Evolutionary conservation across 1,284 basidiomycete species (phyloP), one percentile per base, ranked within the genome.

Genomic region (Inonotus obliquus): DNA sequence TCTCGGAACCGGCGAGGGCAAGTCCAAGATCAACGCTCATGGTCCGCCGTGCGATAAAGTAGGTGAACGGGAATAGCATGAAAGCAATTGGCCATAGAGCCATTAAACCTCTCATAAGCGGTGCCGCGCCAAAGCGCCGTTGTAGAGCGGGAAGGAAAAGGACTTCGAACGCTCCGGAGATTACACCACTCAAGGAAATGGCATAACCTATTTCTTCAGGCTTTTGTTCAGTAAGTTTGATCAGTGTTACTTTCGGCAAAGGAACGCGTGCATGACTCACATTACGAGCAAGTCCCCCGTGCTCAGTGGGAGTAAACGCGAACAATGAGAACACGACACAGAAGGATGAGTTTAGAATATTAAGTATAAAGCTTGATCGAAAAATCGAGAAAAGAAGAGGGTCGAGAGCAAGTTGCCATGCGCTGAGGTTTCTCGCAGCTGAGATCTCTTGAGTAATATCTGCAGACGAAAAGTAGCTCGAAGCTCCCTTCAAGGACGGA

Each of bases 91-190:
- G 74, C 75, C 75, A 77, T 54, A 76, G 68, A 25, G 66, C 64
- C 70, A 75, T 72, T 68, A 70, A 71, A 54, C 67, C 64, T 61
- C 73, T 72, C 69, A 76, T 76, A 68, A 73, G 71, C 60, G 68
- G 67, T 49, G 72, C 71, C 64, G 72, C 71, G 63, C 76, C 74
- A 67, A 74, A 72, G 21, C 70, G 69, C 44, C 70, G 70, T 13
- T 77, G 70, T 53, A 78, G 68, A 62, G 70, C 65, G 13, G 76
- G 74, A 69, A 76, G 76, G 66, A 73, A 67, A 66, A 75, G 68
- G 29, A 77, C 66, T 63, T 77, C 75, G 25, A 77, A 69, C 47
- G 69, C 41, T 4, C 63, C 61, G 53, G 71, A 70, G 29, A 73
- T 70, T 32, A 74, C 68, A 35, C 68, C 66, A 60, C 74, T 75